Evolutionary conservation across 768 basidiomycete genomes (phyloP), one percentile per base, ranked within the genome.

Genomic region (Phaffia tasmanica): DNA sequence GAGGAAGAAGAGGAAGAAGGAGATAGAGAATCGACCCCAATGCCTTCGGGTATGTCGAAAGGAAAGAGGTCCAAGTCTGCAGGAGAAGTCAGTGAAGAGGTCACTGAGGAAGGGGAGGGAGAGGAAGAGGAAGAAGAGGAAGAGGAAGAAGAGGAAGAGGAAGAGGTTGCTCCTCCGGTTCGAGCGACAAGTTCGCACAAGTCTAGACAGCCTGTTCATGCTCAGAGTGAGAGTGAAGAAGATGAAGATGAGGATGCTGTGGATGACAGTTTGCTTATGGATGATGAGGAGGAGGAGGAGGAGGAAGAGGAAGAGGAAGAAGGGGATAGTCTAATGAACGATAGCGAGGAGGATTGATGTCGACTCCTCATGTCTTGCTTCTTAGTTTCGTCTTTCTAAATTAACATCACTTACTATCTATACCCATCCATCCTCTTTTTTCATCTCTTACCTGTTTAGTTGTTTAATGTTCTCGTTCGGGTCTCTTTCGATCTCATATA

Each of bases 351-450:
- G 35, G 35, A 42, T 42, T 42, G 35, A 42, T 42, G 35, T 42
- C 35, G 35, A 11, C 35, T 42, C 35, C 11, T 11, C 11, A 42
- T 42, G 35, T 42, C 35, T 59, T 9, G 46, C 63, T 18, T 46
- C 23, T 50, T 61, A 62, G 42, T 55, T 65, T 54, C n/a, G 70
- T 25, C 50, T 71, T 59, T 42, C 35, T 11, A 42, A 11, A 42
- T 42, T 42, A 42, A 42, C 11, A 4, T 11, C 35, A 42, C 4
- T 11, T 42, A 11, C 11, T 42, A 42, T 42, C 11, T 42, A 42
- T 42, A 42, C 35, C 35, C 35, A n/a, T 42, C 11, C 35, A 42
- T 42, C 35, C 35, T 42, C 11, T 42, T 42, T 42, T 42, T 11
- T 42, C 35, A 42, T 42, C 11, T 42, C 35, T 42, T 42, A 42